These are phyloP conservation scores for Arthrinium phaeospermum DNA, from an alignment of 2,329 filamentous ascomycete species.

Conservation along the genomic window DNA sequence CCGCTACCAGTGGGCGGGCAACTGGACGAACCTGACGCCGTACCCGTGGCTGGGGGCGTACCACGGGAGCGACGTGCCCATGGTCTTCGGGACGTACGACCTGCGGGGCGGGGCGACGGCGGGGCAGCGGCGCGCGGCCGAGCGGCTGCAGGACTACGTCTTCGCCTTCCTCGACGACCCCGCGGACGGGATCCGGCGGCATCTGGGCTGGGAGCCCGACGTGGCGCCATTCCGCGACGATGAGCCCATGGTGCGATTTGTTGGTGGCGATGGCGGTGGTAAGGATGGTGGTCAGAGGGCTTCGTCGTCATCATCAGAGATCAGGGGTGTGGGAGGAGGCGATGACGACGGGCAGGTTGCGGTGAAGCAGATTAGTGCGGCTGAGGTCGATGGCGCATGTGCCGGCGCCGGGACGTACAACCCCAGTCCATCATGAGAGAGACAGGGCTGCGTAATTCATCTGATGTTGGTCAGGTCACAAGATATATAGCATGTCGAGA, in stretches of 20 bases:
- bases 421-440: neutral
- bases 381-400: slow-evolving; percentile 35
- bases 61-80: slow-evolving; percentile 44
- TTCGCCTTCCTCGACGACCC: slow-evolving; percentile 36
- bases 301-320: slow-evolving; percentile 25
- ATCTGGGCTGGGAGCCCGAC: slow-evolving; percentile 13
- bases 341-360: slow-evolving; percentile 33
- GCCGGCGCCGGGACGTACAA: neutral
- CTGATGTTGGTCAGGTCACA: neutral
- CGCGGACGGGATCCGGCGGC: slow-evolving; percentile 27
- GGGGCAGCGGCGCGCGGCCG: slow-evolving; percentile 32
- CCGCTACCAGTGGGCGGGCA: slow-evolving; percentile 47
- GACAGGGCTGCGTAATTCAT: neutral
- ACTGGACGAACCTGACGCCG: slow-evolving; percentile 47
- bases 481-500: neutral
- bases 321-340: slow-evolving; percentile 16
- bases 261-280: slow-evolving; percentile 26
- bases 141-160: slow-evolving; percentile 35
- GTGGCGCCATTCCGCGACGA: neutral
- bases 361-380: slow-evolving; percentile 32
- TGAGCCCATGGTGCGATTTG: slow-evolving; percentile 19
- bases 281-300: neutral
- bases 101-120: slow-evolving; percentile 30
- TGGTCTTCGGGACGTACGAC: slow-evolving; percentile 46
- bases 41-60: slow-evolving; percentile 49